phyloP scores from a whole-genome alignment of 805 yeast genomes.

The Suhomyces prunicola region DNA sequence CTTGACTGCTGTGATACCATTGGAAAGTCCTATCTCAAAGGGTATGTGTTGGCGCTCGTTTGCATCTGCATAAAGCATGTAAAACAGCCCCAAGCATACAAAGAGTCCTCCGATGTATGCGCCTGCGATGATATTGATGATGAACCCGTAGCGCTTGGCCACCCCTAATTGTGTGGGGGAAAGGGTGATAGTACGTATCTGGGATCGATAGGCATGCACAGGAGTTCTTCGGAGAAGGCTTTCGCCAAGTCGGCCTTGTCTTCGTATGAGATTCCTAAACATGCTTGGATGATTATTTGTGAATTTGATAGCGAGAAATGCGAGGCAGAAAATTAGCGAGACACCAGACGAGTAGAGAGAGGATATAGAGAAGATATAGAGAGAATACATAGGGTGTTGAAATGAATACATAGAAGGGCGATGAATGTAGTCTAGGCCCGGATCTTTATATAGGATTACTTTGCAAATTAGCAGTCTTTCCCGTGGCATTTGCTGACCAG shows the following conservation, averaged over 20 bases:
- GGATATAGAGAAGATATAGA: neutral
- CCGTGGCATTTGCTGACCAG: too few relatives aligned
- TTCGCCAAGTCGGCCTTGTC: neutral
- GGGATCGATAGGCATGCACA: neutral
- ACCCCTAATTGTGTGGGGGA: constrained; percentile 18
- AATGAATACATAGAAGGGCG: neutral
- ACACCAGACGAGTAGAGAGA: too few relatives aligned
- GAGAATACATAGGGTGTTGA: neutral
- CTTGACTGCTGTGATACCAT: constrained; percentile 37
- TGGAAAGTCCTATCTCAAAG: constrained; percentile 29
- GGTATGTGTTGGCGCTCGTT: constrained; percentile 39
- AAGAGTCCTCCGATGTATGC: constrained; percentile 42
- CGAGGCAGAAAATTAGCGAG: neutral
- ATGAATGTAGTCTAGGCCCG: too few relatives aligned
- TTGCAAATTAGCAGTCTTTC: too few relatives aligned
- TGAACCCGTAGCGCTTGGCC: constrained; percentile 27
- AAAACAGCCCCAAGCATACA: constrained; percentile 38
- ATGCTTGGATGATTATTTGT: neutral
- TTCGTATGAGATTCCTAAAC: neutral
- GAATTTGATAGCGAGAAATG: neutral
- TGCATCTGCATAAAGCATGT: constrained; percentile 39
- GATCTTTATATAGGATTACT: too few relatives aligned
- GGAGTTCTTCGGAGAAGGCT: neutral
- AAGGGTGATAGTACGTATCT: constrained; percentile 10
- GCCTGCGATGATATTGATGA: constrained; percentile 38